Evolutionary conservation across 2,329 filamentous ascomycete genomes (phyloP), one percentile per base, ranked within the genome.

Genomic region (Trichoderma sp.): DNA sequence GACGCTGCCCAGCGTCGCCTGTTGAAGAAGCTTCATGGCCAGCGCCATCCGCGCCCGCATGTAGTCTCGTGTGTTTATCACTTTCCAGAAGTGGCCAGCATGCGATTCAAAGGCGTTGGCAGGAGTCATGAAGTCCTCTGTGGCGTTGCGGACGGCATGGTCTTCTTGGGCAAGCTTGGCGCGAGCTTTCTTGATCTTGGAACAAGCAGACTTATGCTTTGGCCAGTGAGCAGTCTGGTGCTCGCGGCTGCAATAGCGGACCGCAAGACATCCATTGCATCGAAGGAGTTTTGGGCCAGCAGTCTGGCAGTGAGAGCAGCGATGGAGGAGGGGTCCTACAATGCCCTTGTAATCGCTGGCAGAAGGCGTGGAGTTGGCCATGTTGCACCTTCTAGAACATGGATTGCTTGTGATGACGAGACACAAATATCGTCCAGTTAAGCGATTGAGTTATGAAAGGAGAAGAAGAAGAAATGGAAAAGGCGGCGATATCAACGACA

Each of bases 241-340:
- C 1, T 85, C 83, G 16, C 79, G 79, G 66, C 83, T 79, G 80
- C 88, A 89, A 80, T 89, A 89, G 53, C 80, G 80, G 69, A 85
- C 81, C 1, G 83, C 84, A 59, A 81, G 83, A 80, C 88, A 90
- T 6, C 79, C 83, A 4, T 80, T 76, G 77, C 88, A 89, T 69
- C 80, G 82, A 5, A 80, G 56, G 21, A 56, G 50, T 7, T 56
- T 24, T 24, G 50, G 50, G 3, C 50, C 50, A 56, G 50, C 21
- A 56, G 4, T 2, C 11, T 24, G 50, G 50, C 50, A 56, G 11
- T 56, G 50, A 14, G 50, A 24, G 21, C 21, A 56, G 21, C 50
- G 21, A 56, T 56, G 11, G 50, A 4, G 50, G 18, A 56, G 50
- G 11, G 50, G 50, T 0, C 50, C 50, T 14, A 24, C 21, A 21